Percentiles rank a stretch among this genome's conserved stretches.
phyloP scores from a whole-genome alignment of 495 filamentous ascomycete genomes.

The Aspergillus cavernicola region DNA sequence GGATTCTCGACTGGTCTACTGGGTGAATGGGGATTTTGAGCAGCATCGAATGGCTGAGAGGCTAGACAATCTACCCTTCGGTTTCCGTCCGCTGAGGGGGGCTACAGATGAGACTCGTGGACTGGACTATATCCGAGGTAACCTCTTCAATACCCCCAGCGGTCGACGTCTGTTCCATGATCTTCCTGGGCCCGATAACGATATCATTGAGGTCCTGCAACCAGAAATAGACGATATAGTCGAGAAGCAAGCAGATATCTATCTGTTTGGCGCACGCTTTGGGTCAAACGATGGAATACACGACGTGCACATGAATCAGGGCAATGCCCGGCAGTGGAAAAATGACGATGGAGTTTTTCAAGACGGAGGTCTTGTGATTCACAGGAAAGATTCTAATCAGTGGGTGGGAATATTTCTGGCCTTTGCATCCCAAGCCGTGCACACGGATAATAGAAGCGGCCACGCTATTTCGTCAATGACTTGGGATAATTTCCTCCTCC shows the following conservation, averaged over 20 bases:
- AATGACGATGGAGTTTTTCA: constrained; percentile 31
- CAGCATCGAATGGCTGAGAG: not conserved
- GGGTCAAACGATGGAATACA: constrained; percentile 24
- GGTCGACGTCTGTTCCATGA: constrained; percentile 28
- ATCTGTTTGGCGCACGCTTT: constrained; percentile 26
- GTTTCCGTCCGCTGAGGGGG: not conserved
- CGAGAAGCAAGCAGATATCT: constrained; percentile 22
- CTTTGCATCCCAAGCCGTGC: constrained; percentile 30
- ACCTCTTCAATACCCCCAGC: constrained; percentile 19
- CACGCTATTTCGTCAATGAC: constrained; percentile 17
- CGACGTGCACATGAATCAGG: constrained; percentile 41
- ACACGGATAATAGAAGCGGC: constrained; percentile 23
- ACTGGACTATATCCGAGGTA: constrained; percentile 31
- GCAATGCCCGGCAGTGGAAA: constrained; percentile 21
- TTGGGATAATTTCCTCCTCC: constrained; percentile 13
- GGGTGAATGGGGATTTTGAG: not conserved
- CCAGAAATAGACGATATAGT: constrained; percentile 29
- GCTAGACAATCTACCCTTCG: not conserved
- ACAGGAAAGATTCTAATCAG: constrained; percentile 21
- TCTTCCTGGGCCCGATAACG: constrained; percentile 19
- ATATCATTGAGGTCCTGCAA: constrained; percentile 30
- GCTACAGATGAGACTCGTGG: not conserved
- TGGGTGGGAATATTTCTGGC: constrained; percentile 36
- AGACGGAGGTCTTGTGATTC: constrained; percentile 33
- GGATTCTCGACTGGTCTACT: constrained; percentile 6